These are phyloP conservation scores for Aspergillus nidulans DNA, from an alignment of 495 filamentous ascomycete species.

Conservation along the genomic window DNA sequence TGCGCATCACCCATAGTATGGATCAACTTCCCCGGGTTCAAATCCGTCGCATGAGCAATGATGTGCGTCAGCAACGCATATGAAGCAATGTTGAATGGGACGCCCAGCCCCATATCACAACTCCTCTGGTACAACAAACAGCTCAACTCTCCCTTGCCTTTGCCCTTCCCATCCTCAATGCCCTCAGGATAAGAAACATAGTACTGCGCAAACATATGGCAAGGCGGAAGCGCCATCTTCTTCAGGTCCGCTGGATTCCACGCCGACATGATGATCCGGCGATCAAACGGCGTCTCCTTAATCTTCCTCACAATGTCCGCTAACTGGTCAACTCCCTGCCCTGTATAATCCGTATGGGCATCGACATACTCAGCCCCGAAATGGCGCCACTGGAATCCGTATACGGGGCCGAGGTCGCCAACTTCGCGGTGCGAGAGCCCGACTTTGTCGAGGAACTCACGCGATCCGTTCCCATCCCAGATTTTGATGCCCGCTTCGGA, in stretches of 20 bases:
- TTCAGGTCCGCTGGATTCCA: slow-evolving; percentile 88
- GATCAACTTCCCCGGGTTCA: slow-evolving; percentile 77
- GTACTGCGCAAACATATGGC: slow-evolving; percentile 99
- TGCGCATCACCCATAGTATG: slow-evolving; percentile 97
- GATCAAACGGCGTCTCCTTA: slow-evolving; percentile 75
- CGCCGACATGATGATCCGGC: slow-evolving; percentile 81
- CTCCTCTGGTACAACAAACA: slow-evolving; percentile 90
- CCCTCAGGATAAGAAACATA: slow-evolving; percentile 73
- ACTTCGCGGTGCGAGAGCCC: slow-evolving; percentile 73
- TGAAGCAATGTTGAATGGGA: slow-evolving; percentile 95
- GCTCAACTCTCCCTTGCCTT: slow-evolving; percentile 60
- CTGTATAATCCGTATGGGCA: slow-evolving; percentile 74
- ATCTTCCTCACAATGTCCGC: slow-evolving; percentile 81
- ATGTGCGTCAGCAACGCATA: slow-evolving; percentile 94
- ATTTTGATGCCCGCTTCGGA: slow-evolving; percentile 81
- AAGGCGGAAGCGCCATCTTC: slow-evolving; percentile 93
- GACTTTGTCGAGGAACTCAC: slow-evolving; percentile 78
- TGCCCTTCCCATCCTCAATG: slow-evolving; percentile 1
- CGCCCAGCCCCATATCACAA: slow-evolving; percentile 95
- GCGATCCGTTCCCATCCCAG: slow-evolving; percentile 96
- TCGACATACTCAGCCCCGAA: slow-evolving; percentile 89
- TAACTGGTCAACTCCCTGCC: slow-evolving; percentile 88
- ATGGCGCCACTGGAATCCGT: slow-evolving; percentile 98
- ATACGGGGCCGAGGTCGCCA: slow-evolving; percentile 92
- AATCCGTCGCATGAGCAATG: slow-evolving; percentile 77